Evolutionary conservation across 192 early-diverging fungal genomes (phyloP), one percentile per base, ranked within the genome.

Genomic region (Backusella macrospora): DNA sequence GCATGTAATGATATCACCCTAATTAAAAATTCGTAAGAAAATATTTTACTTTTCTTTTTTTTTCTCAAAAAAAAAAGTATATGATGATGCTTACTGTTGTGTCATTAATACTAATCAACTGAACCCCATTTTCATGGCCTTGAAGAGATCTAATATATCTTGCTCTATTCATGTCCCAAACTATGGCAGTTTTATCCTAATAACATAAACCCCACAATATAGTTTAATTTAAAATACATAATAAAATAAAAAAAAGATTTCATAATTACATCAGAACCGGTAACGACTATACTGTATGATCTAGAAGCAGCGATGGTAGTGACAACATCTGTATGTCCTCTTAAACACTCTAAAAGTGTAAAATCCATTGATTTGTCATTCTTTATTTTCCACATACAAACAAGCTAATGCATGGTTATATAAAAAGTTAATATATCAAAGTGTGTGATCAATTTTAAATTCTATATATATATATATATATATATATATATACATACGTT

Each of bases 111-210:
- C 79, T 70, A 21, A 88, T 82, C 40, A 86, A 70, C 0, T 84
- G 75, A 15, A 91, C 78, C 34, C 80, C 80, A 63, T 77, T 77
- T 52, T 89, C 86, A 52, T 90, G 85, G n/a, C 80, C 77, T 16
- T 71, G 70, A 1, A 91, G 63, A 16, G 85, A 83, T n/a, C 86
- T 80, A 34, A 91, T 88, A 72, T 89, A 91, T 34, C 83, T 86
- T 75, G 83, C 77, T 65, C 89, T 81, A 40, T 91, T 91, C 47
- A 91, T 71, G 76, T 91, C 89, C 89, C 89, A 91, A 8, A 91
- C 68, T 64, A 91, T 86, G 9, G 81, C 85, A 23, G 84, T 86
- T 73, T 85, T 83, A 74, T 91, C 89, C 82, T 91, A 62, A 55
- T 21, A 21, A 10, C 49, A 55, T 23, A 59, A 9, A 23, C 2